phyloP scores from a whole-genome alignment of 345 rosid species.

The Citrus australasica region DNA sequence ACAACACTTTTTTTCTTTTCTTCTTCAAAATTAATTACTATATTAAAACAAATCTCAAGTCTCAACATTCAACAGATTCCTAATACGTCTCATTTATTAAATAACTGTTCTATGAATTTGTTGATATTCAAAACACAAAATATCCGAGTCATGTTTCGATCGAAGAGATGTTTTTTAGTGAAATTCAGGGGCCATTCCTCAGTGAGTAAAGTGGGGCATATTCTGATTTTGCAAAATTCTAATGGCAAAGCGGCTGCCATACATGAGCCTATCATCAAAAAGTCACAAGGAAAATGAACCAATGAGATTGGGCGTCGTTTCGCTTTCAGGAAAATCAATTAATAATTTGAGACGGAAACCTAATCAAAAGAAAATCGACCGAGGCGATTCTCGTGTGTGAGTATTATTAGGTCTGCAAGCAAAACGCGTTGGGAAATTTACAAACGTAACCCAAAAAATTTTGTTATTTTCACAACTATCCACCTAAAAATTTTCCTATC shows the following conservation, averaged over 20 bases:
- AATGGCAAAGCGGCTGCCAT: constrained; percentile 1
- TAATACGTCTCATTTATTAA: neutral
- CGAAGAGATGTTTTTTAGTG: neutral
- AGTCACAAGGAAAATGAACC: neutral
- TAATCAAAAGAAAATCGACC: neutral
- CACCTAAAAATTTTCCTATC: no score
- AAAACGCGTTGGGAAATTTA: neutral
- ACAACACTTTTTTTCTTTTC: no score
- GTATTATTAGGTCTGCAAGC: neutral
- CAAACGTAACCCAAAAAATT: no score
- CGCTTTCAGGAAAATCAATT: neutral
- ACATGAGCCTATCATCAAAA: neutral
- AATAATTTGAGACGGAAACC: neutral
- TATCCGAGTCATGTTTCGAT: neutral
- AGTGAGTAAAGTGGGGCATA: constrained; percentile 6
- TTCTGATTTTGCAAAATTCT: neutral
- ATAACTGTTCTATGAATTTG: neutral
- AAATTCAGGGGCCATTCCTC: neutral
- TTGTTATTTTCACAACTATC: no score
- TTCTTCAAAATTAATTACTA: no score
- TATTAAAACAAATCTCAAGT: no score
- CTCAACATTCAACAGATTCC: no score
- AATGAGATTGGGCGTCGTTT: neutral
- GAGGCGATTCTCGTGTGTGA: neutral
- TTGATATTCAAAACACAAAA: neutral